Conservation (phyloP, 495 filamentous ascomycete species). For the Neurospora terricola region DNA sequence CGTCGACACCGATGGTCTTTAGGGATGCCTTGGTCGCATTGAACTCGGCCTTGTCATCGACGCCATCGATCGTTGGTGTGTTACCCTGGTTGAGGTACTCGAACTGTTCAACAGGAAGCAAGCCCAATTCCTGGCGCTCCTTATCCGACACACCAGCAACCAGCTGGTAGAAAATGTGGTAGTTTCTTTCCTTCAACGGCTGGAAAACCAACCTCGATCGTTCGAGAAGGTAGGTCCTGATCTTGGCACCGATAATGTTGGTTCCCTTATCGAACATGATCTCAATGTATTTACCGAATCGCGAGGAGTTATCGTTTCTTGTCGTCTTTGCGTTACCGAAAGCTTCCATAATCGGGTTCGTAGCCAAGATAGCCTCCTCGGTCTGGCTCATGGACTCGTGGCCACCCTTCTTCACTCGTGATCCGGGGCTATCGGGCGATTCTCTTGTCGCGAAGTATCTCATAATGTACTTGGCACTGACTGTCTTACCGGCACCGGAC, state of each 20-base stretch:
- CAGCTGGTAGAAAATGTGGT: slow-evolving; percentile 98
- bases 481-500: slow-evolving; percentile 96
- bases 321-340: slow-evolving; percentile 99
- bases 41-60: slow-evolving; percentile 94
- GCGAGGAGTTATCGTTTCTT: slow-evolving; percentile 95
- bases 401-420: slow-evolving; percentile 58
- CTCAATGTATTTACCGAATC: slow-evolving; percentile 99
- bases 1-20: slow-evolving; percentile 74
- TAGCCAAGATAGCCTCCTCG: slow-evolving; percentile 95
- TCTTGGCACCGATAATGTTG: slow-evolving; percentile 96
- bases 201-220: slow-evolving; percentile 97
- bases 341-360: slow-evolving; percentile 99
- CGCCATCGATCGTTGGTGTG: slow-evolving; percentile 79
- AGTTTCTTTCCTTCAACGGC: slow-evolving; percentile 93
- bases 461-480: slow-evolving; percentile 99
- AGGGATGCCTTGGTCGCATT: slow-evolving; percentile 77
- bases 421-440: slow-evolving; percentile 78
- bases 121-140: slow-evolving; percentile 65
- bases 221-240: slow-evolving; percentile 90
- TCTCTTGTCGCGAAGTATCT: slow-evolving; percentile 97
- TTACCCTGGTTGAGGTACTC: slow-evolving; percentile 95
- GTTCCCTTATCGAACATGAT: slow-evolving; percentile 96
- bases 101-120: slow-evolving; percentile 80
- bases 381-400: slow-evolving; percentile 93
- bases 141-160: slow-evolving; percentile 85